Percentiles rank a stretch among this genome's conserved stretches.
Evolutionary conservation across 176 grass and related monocot genomes (phyloP).

Genomic region (Zoysia japonica): DNA sequence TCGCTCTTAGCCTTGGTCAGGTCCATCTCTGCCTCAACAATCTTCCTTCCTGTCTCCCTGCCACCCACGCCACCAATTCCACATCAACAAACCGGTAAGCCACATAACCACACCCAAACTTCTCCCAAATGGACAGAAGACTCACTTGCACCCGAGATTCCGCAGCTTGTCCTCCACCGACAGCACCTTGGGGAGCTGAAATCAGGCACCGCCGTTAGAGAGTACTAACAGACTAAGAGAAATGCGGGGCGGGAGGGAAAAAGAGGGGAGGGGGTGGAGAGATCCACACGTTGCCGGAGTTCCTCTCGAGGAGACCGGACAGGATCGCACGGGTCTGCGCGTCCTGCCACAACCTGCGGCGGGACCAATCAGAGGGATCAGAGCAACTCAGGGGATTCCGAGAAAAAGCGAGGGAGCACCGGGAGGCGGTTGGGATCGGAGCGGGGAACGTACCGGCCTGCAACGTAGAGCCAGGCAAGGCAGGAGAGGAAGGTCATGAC

Average conservation of each 20-base stretch:
- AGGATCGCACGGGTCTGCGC: constrained; percentile 80
- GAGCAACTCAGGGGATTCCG: not conserved
- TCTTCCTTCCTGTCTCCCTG: constrained; percentile 82
- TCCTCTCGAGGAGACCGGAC: constrained; percentile 82
- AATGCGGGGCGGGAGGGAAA: not conserved
- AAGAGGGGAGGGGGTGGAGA: not conserved
- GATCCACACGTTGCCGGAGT: constrained; percentile 70
- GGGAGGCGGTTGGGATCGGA: no score
- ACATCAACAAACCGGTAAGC: constrained; percentile 13
- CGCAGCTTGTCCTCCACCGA: constrained; percentile 91
- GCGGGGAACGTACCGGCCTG: constrained; percentile 41
- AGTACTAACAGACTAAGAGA: not conserved
- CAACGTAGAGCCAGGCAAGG: constrained; percentile 96
- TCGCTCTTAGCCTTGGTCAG: constrained; percentile 85
- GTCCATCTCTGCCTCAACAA: constrained; percentile 88
- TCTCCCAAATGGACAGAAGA: not conserved
- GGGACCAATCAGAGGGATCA: not conserved
- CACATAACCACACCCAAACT: not conserved
- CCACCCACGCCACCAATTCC: constrained; percentile 25
- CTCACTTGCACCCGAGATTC: constrained; percentile 90
- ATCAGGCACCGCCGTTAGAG: not conserved
- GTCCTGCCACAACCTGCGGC: constrained; percentile 90
- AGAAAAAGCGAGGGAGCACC: no score
- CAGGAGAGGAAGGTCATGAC: constrained; percentile 95
- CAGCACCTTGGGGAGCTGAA: constrained; percentile 77